Evolutionary conservation across 1,139 yeast genomes (phyloP).

Genomic region (Zhuliangozyma blackwelliae): DNA sequence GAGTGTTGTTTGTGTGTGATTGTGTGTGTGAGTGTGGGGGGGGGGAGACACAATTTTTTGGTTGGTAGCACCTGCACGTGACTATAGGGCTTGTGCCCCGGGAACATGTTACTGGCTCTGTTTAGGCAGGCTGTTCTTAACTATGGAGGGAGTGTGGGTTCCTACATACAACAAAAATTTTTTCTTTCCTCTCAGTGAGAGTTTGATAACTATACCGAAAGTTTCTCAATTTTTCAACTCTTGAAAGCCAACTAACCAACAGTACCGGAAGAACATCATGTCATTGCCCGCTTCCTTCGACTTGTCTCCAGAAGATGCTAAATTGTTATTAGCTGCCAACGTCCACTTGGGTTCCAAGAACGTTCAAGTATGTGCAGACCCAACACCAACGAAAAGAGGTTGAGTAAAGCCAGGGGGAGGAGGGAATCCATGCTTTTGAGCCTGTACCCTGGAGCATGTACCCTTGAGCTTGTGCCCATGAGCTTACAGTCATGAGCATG

Average conservation of each 20-base stretch:
- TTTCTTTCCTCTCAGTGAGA: too few species aligned
- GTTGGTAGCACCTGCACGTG: too few species aligned
- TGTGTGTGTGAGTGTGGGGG: too few species aligned
- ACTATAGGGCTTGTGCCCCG: too few species aligned
- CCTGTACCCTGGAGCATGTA: neutral
- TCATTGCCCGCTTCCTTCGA: constrained; percentile 88
- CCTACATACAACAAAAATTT: neutral
- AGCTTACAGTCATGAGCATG: too few species aligned
- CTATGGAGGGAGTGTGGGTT: neutral
- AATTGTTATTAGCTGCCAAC: constrained; percentile 99
- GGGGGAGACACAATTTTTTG: too few species aligned
- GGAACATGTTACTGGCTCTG: too few species aligned
- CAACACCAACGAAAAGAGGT: neutral
- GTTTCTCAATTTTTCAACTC: too few species aligned
- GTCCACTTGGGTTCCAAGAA: constrained; percentile 99
- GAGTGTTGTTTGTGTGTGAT: neutral
- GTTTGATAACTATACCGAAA: too few species aligned
- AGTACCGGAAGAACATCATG: constrained; percentile 36
- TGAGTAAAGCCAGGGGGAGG: neutral
- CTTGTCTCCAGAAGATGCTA: constrained; percentile 98
- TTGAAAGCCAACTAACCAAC: too few species aligned
- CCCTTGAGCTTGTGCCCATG: neutral
- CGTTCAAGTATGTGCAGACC: constrained; percentile 76
- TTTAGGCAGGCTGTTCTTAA: too few species aligned
- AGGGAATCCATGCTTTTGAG: neutral